Evolutionary conservation across 1,139 yeast species (phyloP), one percentile per base, ranked within the genome.

Genomic region (Kurtzmaniella quercitrusa): DNA sequence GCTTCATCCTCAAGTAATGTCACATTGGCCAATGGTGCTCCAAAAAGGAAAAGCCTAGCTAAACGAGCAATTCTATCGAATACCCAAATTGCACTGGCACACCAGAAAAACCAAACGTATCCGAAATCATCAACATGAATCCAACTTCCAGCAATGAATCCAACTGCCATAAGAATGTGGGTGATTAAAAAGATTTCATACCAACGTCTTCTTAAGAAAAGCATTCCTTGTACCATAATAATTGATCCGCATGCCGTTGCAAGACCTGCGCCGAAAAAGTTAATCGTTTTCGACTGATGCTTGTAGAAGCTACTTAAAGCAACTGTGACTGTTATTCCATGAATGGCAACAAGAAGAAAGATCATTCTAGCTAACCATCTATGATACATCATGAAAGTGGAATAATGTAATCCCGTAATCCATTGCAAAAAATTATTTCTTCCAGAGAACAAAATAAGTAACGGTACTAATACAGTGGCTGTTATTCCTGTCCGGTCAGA

Each of bases 111-210:
- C 50, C 62, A 60, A 19, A 61, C 58, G 50, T 67, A 75, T 1
- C 78, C 79, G 42, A 71, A 57, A 1, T 58, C 63, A 21, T 52
- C 56, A 37, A 70, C 68, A 48, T 75, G 81, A 38, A 60, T 44
- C 69, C 74, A 73, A 8, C 74, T 62, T 2, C 75, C 77, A 3
- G 56, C 67, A 12, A 74, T 54, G 51, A 69, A 75, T 12, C 71
- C 42, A 0, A 57, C 64, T 1, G 79, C 79, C 48, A 74, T 48
- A 0, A 61, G 40, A 11, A 75, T 72, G 48, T 75, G 81, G 17
- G 63, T 31, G 2, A 64, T 44, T 42, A 75, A 56, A 49, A 75
- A 75, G 2, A 63, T 41, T 49, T 75, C 81, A 48, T 75, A 75
- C 65, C 66, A 66, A 29, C 49, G 57, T 48, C 75, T 60, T 54